Percentiles rank a stretch among this genome's conserved stretches.
These are phyloP conservation scores for Penicillium longicatenatum DNA, from an alignment of 495 filamentous ascomycete species.

Conservation along the genomic window DNA sequence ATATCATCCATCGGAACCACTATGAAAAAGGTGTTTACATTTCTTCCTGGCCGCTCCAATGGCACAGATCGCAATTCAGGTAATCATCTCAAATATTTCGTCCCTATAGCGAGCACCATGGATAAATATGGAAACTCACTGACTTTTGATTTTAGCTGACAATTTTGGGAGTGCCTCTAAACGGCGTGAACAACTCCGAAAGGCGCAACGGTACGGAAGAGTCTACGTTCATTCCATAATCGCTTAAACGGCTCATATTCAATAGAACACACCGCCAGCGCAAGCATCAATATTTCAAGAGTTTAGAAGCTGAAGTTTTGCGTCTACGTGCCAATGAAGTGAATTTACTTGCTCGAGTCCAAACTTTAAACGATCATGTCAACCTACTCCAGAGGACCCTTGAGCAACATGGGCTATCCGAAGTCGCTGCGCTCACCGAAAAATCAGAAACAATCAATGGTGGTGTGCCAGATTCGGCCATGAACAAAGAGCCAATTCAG, in stretches of 20 bases:
- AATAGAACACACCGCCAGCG: constrained; percentile 38
- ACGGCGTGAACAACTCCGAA: constrained; percentile 28
- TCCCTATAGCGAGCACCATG: no score
- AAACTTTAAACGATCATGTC: constrained; percentile 12
- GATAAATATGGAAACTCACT: no score
- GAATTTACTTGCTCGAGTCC: constrained; percentile 27
- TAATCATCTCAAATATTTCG: background rate
- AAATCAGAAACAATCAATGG: no score
- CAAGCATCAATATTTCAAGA: constrained; percentile 42
- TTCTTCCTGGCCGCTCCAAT: constrained; percentile 9
- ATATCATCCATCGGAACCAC: background rate
- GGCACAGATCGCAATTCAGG: background rate
- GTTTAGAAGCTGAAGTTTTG: constrained; percentile 37
- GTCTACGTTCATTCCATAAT: background rate
- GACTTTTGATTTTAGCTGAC: no score
- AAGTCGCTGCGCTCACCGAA: no score
- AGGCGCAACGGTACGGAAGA: constrained; percentile 23
- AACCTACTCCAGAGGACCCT: background rate
- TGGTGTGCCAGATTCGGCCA: no score
- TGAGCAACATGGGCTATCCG: background rate
- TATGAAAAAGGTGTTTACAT: constrained; percentile 15
- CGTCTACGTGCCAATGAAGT: constrained; percentile 33
- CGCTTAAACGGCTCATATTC: constrained; percentile 3
- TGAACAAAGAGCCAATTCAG: no score
- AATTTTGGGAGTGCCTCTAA: background rate